A percentile compares a stretch with the other conserved stretches of the same genome.
Conservation (phyloP, 768 basidiomycete genomes). For the Galerina sulciceps region DNA sequence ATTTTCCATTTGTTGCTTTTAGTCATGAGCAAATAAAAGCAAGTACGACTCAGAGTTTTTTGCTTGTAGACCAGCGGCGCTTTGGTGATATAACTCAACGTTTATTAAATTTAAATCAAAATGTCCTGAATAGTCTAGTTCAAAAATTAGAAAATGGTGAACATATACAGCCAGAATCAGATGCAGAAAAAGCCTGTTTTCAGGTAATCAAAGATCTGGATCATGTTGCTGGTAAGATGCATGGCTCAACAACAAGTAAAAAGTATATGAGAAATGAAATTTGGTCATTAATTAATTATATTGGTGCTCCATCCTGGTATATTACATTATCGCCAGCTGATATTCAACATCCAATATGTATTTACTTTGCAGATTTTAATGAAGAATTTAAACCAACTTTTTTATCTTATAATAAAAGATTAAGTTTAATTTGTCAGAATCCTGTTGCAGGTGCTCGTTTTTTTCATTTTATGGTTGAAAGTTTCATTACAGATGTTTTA, state of each 20-base stretch:
- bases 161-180: no score
- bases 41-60: conserved; percentile 28
- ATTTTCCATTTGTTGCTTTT: conserved; percentile 12
- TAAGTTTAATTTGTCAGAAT: conserved; percentile 20
- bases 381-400: conserved; percentile 13
- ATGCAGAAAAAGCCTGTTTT: conserved; percentile 37
- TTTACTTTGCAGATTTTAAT: conserved; percentile 5
- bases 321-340: conserved; percentile 11
- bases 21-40: conserved; percentile 33
- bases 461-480: conserved; percentile 31
- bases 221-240: conserved; percentile 32
- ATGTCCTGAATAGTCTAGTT: conserved; percentile 20
- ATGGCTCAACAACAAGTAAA: conserved; percentile 16
- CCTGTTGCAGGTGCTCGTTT: conserved; percentile 36
- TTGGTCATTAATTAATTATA: conserved; percentile 29
- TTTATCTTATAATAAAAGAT: conserved; percentile 7
- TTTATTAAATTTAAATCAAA: conserved; percentile 25
- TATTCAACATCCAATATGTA: conserved; percentile 25
- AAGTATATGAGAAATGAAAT: conserved; percentile 32
- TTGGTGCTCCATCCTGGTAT: conserved; percentile 19
- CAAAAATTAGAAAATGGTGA: neutral
- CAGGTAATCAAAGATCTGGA: conserved; percentile 37
- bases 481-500: conserved; percentile 28
- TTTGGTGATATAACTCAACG: conserved; percentile 29
- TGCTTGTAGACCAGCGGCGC: conserved; percentile 26